Evolutionary conservation across 768 basidiomycete genomes (phyloP).

Genomic region (Tricholoma terreum): DNA sequence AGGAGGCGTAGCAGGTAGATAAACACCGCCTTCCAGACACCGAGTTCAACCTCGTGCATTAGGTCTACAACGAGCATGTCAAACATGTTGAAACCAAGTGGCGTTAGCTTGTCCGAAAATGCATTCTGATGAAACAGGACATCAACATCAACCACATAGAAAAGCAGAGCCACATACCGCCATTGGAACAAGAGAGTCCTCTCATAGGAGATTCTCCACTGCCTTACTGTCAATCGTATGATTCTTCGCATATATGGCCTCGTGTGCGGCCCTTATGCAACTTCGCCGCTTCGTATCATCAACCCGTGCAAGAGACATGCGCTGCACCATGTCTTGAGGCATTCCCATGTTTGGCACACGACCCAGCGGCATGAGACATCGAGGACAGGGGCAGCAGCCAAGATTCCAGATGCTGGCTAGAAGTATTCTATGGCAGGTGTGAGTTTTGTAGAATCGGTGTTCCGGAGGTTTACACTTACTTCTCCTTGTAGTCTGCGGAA

Average conservation of each 20-base stretch:
- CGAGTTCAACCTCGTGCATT: constrained; percentile 37
- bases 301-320: neutral
- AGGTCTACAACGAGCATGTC: constrained; percentile 29
- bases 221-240: constrained; percentile 18
- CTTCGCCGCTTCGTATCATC: constrained; percentile 5
- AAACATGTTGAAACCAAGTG: constrained; percentile 23
- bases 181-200: constrained; percentile 13
- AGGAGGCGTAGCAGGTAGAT: constrained; percentile 34
- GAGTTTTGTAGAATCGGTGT: neutral
- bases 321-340: neutral
- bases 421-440: constrained; percentile 9
- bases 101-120: neutral
- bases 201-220: constrained; percentile 24
- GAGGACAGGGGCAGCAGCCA: constrained; percentile 16
- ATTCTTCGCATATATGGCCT: constrained; percentile 25
- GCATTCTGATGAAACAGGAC: neutral
- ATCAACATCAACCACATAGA: neutral
- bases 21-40: constrained; percentile 35
- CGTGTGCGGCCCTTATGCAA: constrained; percentile 14
- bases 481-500: constrained; percentile 29
- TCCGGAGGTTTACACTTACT: constrained; percentile 11
- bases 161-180: neutral
- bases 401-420: constrained; percentile 9
- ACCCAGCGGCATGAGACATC: constrained; percentile 8
- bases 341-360: constrained; percentile 5